Evolutionary conservation across 169 alveolate genomes (phyloP).

Genomic region (Toxoplasma gondii): DNA sequence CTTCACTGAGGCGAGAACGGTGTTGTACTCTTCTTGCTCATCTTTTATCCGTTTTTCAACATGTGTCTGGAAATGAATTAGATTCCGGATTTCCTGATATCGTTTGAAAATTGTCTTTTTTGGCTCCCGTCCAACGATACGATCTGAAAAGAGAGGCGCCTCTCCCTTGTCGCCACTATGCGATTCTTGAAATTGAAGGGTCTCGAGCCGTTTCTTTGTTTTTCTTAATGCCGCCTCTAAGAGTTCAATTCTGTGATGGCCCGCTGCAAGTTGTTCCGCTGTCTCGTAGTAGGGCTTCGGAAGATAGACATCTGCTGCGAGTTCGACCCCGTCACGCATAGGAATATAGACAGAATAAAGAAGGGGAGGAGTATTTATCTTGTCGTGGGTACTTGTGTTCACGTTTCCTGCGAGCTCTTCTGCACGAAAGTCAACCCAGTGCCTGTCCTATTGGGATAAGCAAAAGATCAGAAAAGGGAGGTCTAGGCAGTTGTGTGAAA

Average conservation of each 20-base stretch:
- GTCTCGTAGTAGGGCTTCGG: slow-evolving; percentile 58
- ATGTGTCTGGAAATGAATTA: not conserved
- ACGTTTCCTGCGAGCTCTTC: slow-evolving; percentile 3
- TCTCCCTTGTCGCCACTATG: not conserved
- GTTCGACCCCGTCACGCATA: slow-evolving; percentile 76
- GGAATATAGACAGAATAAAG: slow-evolving; percentile 70
- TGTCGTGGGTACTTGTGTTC: slow-evolving; percentile 43
- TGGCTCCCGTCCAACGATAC: not conserved
- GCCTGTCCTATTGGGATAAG: slow-evolving; percentile 41
- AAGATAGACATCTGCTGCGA: slow-evolving; percentile 76
- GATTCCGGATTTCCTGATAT: slow-evolving; percentile 8
- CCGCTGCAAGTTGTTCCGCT: slow-evolving; percentile 1
- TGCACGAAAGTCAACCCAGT: slow-evolving; percentile 61
- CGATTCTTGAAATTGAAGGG: not conserved
- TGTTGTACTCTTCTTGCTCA: not conserved
- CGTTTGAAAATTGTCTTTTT: slow-evolving; percentile 3
- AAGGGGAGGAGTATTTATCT: slow-evolving; percentile 67
- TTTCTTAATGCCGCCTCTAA: not conserved
- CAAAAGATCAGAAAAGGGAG: not conserved
- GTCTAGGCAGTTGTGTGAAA: too few relatives aligned
- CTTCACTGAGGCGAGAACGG: not conserved
- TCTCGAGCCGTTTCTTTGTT: not conserved
- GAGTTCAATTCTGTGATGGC: not conserved
- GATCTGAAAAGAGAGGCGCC: not conserved
- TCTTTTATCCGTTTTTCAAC: slow-evolving; percentile 27